A percentile compares a stretch with the other conserved stretches of the same genome.
Evolutionary conservation across 192 early-diverging fungal species (phyloP).

Genomic region (Linnemannia hyalina): DNA sequence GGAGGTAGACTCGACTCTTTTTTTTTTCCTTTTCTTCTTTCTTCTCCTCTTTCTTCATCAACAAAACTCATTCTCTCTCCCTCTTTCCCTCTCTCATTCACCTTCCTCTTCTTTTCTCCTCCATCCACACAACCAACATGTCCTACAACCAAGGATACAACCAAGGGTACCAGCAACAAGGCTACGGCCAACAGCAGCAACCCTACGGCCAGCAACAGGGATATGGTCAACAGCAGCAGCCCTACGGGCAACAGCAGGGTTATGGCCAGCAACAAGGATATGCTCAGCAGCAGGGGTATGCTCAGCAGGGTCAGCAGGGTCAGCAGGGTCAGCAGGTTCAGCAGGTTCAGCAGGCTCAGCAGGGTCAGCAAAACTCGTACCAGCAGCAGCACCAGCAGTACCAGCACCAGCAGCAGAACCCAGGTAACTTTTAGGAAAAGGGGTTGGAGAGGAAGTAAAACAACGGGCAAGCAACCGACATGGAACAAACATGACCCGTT

Average conservation of each 20-base stretch:
- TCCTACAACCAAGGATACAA: slow-evolving; percentile 45
- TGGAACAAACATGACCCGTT: not conserved
- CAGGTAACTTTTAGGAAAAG: not conserved
- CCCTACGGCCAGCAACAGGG: slow-evolving; percentile 23
- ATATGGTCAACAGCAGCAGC: slow-evolving; percentile 12
- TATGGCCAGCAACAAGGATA: slow-evolving; percentile 14
- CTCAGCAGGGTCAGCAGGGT: not conserved
- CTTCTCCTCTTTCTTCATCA: slow-evolving; percentile 11
- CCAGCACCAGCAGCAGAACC: slow-evolving; percentile 3
- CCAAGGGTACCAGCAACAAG: slow-evolving; percentile 26
- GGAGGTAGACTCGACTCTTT: not conserved
- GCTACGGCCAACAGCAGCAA: slow-evolving; percentile 6
- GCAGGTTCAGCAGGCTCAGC: not conserved
- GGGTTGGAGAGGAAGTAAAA: not conserved
- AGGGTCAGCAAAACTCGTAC: not conserved
- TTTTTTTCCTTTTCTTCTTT: not conserved
- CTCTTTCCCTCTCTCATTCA: not conserved
- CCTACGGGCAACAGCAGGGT: slow-evolving; percentile 14
- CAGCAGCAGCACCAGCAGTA: slow-evolving; percentile 6
- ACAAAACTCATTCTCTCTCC: not conserved
- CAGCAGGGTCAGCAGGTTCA: not conserved
- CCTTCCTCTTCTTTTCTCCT: not conserved
- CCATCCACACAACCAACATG: not conserved
- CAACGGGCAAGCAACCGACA: not conserved
- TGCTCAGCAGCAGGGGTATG: not conserved